Percentiles rank a stretch among this genome's conserved stretches.
Conservation (phyloP, 2,329 filamentous ascomycete genomes). For the Chrysoporthe puriensis region DNA sequence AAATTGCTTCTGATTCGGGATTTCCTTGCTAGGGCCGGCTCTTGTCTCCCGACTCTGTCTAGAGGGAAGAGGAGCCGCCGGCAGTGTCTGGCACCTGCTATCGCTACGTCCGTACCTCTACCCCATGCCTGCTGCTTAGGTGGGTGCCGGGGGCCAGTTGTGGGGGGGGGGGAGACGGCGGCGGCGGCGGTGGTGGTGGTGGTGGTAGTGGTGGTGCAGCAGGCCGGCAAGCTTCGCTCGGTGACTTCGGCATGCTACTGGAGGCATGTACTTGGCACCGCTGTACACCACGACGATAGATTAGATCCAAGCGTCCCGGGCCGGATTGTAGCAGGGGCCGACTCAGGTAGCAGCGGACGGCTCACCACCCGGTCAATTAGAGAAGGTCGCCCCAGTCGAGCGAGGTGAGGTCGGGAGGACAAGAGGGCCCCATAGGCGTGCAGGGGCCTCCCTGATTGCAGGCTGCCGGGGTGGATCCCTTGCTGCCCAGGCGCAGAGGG, state of each 20-base stretch:
- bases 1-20: neutral
- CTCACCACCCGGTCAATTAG: neutral
- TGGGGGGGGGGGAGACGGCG: no score
- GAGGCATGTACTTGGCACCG: no score
- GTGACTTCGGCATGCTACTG: neutral
- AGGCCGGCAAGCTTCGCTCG: neutral
- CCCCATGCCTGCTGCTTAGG: no score
- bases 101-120: no score
- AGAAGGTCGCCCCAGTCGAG: neutral
- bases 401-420: no score
- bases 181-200: no score
- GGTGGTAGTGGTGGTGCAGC: no score
- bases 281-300: neutral
- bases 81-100: no score
- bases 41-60: neutral
- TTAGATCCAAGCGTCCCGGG: neutral
- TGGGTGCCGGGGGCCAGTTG: no score
- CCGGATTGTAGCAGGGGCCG: neutral
- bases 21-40: neutral
- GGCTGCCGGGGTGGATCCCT: neutral
- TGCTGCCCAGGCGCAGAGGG: neutral
- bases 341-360: neutral
- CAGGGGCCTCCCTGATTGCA: constrained; percentile 4
- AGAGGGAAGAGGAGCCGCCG: neutral
- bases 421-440: neutral